Evolutionary conservation across 352 stramenopile species (phyloP).

Genomic region (Phytophthora rubi): DNA sequence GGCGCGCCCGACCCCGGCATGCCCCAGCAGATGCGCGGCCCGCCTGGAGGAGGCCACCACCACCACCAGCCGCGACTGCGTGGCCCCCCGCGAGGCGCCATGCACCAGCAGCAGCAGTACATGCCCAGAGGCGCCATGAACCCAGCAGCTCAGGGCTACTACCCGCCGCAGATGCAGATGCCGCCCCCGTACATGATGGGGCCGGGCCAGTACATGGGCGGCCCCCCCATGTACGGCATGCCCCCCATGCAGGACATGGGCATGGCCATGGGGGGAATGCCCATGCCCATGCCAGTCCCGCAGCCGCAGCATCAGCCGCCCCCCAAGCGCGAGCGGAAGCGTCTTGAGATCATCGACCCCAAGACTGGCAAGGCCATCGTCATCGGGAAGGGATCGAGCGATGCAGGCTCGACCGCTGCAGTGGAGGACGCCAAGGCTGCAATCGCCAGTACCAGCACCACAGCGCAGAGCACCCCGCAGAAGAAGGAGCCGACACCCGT

Average conservation of each 20-base stretch:
- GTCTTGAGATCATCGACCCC: conserved; percentile 59
- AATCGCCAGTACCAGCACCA: conserved; percentile 26
- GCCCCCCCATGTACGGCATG: conserved; percentile 50
- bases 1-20: conserved; percentile 37
- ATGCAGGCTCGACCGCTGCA: conserved; percentile 19
- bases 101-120: conserved; percentile 52
- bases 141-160: conserved; percentile 48
- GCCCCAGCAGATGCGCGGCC: conserved; percentile 58
- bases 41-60: conserved; percentile 37
- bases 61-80: conserved; percentile 48
- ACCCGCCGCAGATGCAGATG: conserved; percentile 54
- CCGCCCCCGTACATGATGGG: conserved; percentile 58
- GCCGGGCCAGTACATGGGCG: conserved; percentile 46
- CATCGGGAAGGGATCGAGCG: conserved; percentile 23
- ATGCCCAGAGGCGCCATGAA: conserved; percentile 50
- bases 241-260: conserved; percentile 51
- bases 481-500: conserved; percentile 34
- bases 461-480: conserved; percentile 41
- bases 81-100: conserved; percentile 42
- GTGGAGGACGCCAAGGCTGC: conserved; percentile 29
- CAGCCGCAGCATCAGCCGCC: conserved; percentile 45
- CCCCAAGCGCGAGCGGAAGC: conserved; percentile 57
- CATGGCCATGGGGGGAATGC: conserved; percentile 51
- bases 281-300: conserved; percentile 43
- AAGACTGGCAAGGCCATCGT: conserved; percentile 54